Conservation (phyloP, 805 yeast genomes). For the Wickerhamomyces silvicola region DNA sequence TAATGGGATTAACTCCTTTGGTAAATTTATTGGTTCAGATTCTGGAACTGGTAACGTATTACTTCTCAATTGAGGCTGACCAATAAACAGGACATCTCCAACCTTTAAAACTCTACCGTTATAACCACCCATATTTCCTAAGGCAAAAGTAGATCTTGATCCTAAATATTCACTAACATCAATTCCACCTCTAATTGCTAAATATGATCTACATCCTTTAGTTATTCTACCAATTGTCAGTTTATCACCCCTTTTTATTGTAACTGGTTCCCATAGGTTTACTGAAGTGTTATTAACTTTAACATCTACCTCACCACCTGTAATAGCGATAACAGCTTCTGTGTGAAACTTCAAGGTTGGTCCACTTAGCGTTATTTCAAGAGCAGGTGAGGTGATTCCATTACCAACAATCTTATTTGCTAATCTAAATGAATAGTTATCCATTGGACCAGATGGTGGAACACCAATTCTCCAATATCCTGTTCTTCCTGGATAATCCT, state of each 20-base stretch:
- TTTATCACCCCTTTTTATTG: slow-evolving; percentile 67
- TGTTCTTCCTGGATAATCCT: slow-evolving; percentile 89
- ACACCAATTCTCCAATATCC: slow-evolving; percentile 73
- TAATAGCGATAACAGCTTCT: slow-evolving; percentile 67
- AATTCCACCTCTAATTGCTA: slow-evolving; percentile 88
- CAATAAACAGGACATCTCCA: slow-evolving; percentile 88
- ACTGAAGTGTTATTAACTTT: slow-evolving; percentile 54
- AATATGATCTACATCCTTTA: slow-evolving; percentile 82
- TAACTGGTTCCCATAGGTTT: slow-evolving; percentile 67
- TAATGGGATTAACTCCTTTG: slow-evolving; percentile 35
- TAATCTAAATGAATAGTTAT: slow-evolving; percentile 78
- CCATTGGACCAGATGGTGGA: slow-evolving; percentile 99
- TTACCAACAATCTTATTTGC: slow-evolving; percentile 93
- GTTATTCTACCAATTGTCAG: slow-evolving; percentile 74
- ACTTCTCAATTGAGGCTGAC: slow-evolving; percentile 64
- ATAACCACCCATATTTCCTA: slow-evolving; percentile 89
- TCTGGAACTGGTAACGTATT: slow-evolving; percentile 70
- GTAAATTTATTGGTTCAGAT: slow-evolving; percentile 53
- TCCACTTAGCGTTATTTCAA: slow-evolving; percentile 84
- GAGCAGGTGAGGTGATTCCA: slow-evolving; percentile 72
- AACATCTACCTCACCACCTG: slow-evolving; percentile 79
- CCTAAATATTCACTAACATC: slow-evolving; percentile 93
- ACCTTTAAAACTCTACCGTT: slow-evolving; percentile 87
- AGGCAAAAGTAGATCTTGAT: slow-evolving; percentile 93
- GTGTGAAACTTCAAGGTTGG: slow-evolving; percentile 83